These are phyloP conservation scores for Trypanosoma theileri DNA, from an alignment of 208 protist genomes.

Conservation along the genomic window DNA sequence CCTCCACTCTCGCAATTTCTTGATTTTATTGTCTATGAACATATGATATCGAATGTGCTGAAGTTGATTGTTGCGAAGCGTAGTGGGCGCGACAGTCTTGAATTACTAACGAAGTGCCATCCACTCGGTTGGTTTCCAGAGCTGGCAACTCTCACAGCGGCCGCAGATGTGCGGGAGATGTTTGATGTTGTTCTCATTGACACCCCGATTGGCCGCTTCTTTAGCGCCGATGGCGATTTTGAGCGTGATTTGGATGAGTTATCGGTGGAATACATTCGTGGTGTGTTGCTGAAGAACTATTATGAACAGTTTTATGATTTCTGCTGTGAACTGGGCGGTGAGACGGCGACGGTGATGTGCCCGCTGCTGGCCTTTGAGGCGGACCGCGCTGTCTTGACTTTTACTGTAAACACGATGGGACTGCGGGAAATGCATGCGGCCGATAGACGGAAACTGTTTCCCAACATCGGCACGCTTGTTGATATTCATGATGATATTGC, in stretches of 20 bases:
- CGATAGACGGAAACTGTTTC: slow-evolving; percentile 83
- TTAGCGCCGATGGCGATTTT: slow-evolving; percentile 75
- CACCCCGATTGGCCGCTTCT: slow-evolving; percentile 93
- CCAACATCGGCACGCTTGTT: slow-evolving; percentile 86
- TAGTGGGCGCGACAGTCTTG: slow-evolving; percentile 78
- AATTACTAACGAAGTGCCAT: slow-evolving; percentile 97
- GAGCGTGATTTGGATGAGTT: slow-evolving; percentile 89
- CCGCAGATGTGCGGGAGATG: slow-evolving; percentile 92
- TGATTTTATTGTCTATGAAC: slow-evolving; percentile 98
- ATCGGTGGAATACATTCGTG: slow-evolving; percentile 98
- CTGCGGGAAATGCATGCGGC: slow-evolving; percentile 84
- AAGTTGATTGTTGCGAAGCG: slow-evolving; percentile 89
- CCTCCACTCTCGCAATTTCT: slow-evolving; percentile 97
- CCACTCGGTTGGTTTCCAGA: slow-evolving; percentile 97
- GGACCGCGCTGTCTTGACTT: slow-evolving; percentile 96
- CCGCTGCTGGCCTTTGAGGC: slow-evolving; percentile 95
- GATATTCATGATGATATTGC: slow-evolving; percentile 90
- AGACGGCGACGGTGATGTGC: slow-evolving; percentile 91
- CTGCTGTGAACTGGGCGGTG: slow-evolving; percentile 84
- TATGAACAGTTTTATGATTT: slow-evolving; percentile 98
- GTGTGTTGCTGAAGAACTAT: slow-evolving; percentile 98
- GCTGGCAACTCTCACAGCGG: slow-evolving; percentile 92
- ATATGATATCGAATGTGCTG: slow-evolving; percentile 97
- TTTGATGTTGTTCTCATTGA: slow-evolving; percentile 98
- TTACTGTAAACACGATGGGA: slow-evolving; percentile 97